A percentile compares a stretch with the other conserved stretches of the same genome.
Conservation (phyloP, 1,284 basidiomycete genomes). For the Rugosomyces carneus region DNA sequence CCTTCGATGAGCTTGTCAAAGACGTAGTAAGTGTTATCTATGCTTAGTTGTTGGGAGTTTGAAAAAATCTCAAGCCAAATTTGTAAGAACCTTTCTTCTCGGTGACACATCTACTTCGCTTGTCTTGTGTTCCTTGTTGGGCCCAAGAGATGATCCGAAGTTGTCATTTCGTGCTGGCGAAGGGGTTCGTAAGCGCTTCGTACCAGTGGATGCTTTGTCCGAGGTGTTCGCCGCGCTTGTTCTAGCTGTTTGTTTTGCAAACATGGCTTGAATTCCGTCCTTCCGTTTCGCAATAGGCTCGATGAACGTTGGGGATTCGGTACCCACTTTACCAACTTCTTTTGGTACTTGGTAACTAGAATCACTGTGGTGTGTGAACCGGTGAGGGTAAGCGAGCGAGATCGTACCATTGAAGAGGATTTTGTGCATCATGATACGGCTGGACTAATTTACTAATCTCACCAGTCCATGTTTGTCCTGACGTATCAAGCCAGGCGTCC, state of each 20-base stretch:
- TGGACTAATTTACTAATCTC: conserved; percentile 60
- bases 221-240: not conserved
- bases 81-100: not conserved
- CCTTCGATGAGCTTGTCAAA: not conserved
- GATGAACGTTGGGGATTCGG: conserved; percentile 77
- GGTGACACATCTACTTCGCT: not conserved
- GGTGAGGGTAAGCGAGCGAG: not conserved
- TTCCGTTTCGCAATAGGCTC: conserved; percentile 74
- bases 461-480: conserved; percentile 53
- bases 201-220: not conserved
- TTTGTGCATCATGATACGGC: conserved; percentile 51
- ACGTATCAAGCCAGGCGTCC: conserved; percentile 75
- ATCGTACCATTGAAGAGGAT: conserved; percentile 66
- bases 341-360: conserved; percentile 80
- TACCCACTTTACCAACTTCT: conserved; percentile 89
- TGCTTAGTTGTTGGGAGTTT: not conserved
- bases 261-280: conserved; percentile 89
- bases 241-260: conserved; percentile 41
- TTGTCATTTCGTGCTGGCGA: not conserved
- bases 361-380: not conserved
- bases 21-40: not conserved
- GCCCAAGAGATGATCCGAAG: not conserved
- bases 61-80: not conserved
- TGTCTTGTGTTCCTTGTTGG: not conserved
- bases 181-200: not conserved